Conservation (phyloP, 2,329 filamentous ascomycete species). For the Colletotrichum sp. region DNA sequence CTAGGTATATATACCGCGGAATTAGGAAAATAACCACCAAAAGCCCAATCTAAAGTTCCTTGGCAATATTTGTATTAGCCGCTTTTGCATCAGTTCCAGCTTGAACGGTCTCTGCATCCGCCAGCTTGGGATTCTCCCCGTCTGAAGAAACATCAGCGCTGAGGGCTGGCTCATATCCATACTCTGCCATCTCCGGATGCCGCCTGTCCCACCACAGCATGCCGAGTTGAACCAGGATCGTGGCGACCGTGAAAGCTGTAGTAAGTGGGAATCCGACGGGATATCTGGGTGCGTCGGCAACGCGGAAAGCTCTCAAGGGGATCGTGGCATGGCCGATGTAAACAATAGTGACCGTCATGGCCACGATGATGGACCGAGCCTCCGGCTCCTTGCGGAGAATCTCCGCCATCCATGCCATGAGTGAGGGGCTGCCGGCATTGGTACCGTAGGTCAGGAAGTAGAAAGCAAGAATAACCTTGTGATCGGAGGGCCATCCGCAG, state of each 20-base stretch:
- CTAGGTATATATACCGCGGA: not conserved
- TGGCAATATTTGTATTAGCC: not conserved
- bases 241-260: conserved; percentile 34
- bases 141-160: not conserved
- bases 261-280: conserved; percentile 41
- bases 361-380: conserved; percentile 39
- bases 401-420: conserved; percentile 42
- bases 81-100: not conserved
- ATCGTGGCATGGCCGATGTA: conserved; percentile 44
- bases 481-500: conserved; percentile 36
- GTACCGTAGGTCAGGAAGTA: conserved; percentile 42
- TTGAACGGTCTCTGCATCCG: not conserved
- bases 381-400: conserved; percentile 39
- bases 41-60: not conserved
- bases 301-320: conserved; percentile 39
- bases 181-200: conserved; percentile 26
- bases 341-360: conserved; percentile 40
- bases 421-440: conserved; percentile 34
- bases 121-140: conserved; percentile 1
- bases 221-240: conserved; percentile 34
- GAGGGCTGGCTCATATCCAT: conserved; percentile 11
- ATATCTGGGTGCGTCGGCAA: conserved; percentile 37
- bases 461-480: conserved; percentile 35
- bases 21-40: not conserved
- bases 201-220: conserved; percentile 34